Evolutionary conservation across 148 eudicot species (phyloP), one percentile per base, ranked within the genome.

Genomic region (Chenopodium berlandieri): DNA sequence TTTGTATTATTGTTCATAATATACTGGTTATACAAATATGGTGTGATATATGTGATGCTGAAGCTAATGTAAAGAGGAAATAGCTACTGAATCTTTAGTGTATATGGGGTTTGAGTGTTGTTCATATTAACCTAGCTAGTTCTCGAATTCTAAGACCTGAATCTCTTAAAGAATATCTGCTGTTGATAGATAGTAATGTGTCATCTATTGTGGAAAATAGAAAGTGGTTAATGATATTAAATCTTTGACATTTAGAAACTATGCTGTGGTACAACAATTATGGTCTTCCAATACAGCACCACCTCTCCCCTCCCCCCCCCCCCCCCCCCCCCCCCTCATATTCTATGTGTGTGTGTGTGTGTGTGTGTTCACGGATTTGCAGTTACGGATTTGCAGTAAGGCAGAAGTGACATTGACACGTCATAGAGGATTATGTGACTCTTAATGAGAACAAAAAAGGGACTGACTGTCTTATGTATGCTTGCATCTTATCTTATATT

Each of bases 1-100:
- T 62, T 75, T 84, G 73, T 79, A 56, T n/a, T 44, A 40, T 65
- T 75, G 6, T 72, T 19, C 75, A 47, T 68, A 76, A 63, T 19
- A 54, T 9, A 31, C 4, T n/a, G 27, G 27, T 20, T 65, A 58
- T 20, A n/a, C 40, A 56, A 37, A 66, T 62, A 17, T 19, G 16
- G 67, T 44, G 52, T 73, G 4, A 22, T 80, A 7, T 54, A n/a
- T 30, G 27, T 71, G 54, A 71, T 52, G 31, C 76, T 73, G 37
- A 66, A 66, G 71, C 31, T 7, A 71, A 25, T 48, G 22, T 48
- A 13, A 16, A 11, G 17, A 0, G n/a, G 1, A 13, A 25, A 13
- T 25, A 74, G 14, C 1, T 40, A 1, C 23, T 7, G 79, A 58
- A 68, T 76, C 65, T 32, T 75, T 25, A 58, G 32, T 71, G 25